Base-by-base conservation (phyloP, 129 eudicot species). In the Cynara cardunculus region DNA sequence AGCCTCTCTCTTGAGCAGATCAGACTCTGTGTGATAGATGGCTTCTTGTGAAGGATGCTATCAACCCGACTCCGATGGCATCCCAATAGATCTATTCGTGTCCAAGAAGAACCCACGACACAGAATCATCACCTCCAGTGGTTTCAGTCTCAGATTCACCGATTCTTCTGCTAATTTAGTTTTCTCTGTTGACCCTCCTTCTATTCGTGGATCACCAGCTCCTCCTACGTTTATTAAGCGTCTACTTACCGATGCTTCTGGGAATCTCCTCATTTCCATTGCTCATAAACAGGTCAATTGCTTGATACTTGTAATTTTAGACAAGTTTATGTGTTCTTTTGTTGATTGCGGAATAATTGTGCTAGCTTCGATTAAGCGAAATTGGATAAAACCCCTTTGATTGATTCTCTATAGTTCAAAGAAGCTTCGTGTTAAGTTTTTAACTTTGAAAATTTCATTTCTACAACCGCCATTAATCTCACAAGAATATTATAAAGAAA, bases 51-150 rank as follows among this genome's bases (percentile, higher is more conserved):
- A 72, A 11, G 77, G 34, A 72, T 22, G 19, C 11, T 70, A 78
- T 64, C 65, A 71, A 8, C 72, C 87, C 5, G 76, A 84, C 69
- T 70, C 70, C 24, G 80, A 88, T 59, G 83, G 78, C 28, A 87
- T 93, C 25, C 89, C 98, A 1, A 26, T 79, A 13, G 97, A 92
- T 84, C 87, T 88, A 16, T 92, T 92, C 64, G 89, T 92, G 2
- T 85, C 90, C 24, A 90, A 85, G 83, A 86, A 75, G 37, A 27
- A 37, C 74, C 35, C 8, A 25, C 61, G 4, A 19, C 22, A 65
- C 25, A 56, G 28, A 25, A 75, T 13, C 28, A 78, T 25, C n/a
- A 11, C 6, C 27, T 71, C 71, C 59, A 32, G 62, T n/a, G 71
- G 69, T 12, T 74, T 82, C 27, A 25, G 27, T 18, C 74, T 93